Evolutionary conservation across 1,284 basidiomycete species (phyloP).

Genomic region (Malassezia dermatis): DNA sequence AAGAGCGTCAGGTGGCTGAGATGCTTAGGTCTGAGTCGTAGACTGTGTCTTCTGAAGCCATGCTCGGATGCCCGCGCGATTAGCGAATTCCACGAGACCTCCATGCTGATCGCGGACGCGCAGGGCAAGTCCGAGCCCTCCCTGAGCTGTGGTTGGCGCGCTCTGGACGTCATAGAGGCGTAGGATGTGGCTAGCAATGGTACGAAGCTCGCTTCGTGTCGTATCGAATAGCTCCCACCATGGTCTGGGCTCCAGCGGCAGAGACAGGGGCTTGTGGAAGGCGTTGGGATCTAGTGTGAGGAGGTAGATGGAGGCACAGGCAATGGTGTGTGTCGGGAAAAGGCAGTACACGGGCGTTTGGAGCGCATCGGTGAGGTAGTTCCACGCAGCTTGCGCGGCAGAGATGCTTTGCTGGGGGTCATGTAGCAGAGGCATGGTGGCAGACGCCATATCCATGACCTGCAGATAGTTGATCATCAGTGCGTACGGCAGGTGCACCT

Average conservation of each 20-base stretch:
- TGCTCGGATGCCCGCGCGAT: constrained; percentile 3
- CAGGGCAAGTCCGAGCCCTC: not conserved
- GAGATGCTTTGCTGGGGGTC: constrained; percentile 15
- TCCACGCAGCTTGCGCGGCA: constrained; percentile 44
- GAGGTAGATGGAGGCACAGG: constrained; percentile 56
- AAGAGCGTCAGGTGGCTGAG: constrained; percentile 7
- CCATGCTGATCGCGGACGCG: not conserved
- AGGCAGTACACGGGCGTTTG: constrained; percentile 82
- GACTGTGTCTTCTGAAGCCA: constrained; percentile 8
- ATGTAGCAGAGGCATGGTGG: not conserved
- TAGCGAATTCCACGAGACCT: constrained; percentile 5
- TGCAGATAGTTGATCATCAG: constrained; percentile 90
- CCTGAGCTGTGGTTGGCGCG: not conserved
- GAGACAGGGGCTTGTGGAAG: constrained; percentile 22
- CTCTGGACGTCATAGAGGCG: constrained; percentile 26
- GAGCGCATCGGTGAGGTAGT: constrained; percentile 52
- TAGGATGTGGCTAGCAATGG: constrained; percentile 25
- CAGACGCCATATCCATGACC: constrained; percentile 61
- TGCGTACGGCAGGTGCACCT: constrained; percentile 79
- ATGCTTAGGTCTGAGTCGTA: not conserved
- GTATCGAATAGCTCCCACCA: constrained; percentile 50
- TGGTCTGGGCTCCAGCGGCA: constrained; percentile 44
- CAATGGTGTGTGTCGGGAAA: constrained; percentile 75
- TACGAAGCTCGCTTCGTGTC: constrained; percentile 26
- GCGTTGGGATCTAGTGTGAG: constrained; percentile 21